Base-by-base conservation (phyloP, 352 stramenopile genomes). In the Plasmopara viticola region DNA sequence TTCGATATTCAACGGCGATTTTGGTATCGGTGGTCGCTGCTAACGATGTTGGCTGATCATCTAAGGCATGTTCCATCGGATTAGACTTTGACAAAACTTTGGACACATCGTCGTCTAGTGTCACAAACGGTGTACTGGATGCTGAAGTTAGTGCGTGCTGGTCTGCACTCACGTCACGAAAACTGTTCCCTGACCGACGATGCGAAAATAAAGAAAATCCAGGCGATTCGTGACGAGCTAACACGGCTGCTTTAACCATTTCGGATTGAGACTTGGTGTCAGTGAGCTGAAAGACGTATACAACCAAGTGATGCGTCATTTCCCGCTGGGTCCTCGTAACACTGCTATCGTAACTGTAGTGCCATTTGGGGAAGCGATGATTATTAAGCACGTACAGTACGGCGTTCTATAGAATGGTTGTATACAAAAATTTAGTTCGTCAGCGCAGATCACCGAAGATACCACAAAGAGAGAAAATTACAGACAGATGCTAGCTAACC, bases 301-400 rank as follows among this genome's bases (percentile, higher is more conserved):
- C 60, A 9, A 60, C 62, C 43, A 83, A 41, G 17, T 70, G 58
- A 40, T 83, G 72, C 9, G 60, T 66, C 68, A 78, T 75, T 37
- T 74, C 64, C 39, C 68, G 72, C 45, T 79, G 63, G 14, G 44
- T 70, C 41, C 70, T 61, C 7, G 66, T 83, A 18, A 70, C 51
- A 40, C 66, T 74, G 31, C 68, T 78, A 44, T 77, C 61, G 52
- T 78, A 83, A 40, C 56, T 69, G 55, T 83, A 83, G 37, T 71
- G 62, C 72, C 72, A 83, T 37, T 69, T 73, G 15, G 69, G 68
- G 41, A 72, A 78, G 15, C 60, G 66, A 28, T 76, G 61, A 29
- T 82, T 78, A 60, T 82, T 82, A 25, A 82, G 54, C 37, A 77
- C 62, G 44, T 57, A 82, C 31, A 77, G 15, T 1, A 68, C 29